Percentiles rank a stretch among this genome's conserved stretches.
Conservation (phyloP, 129 eudicot species). For the Gnaphalium uliginosum region DNA sequence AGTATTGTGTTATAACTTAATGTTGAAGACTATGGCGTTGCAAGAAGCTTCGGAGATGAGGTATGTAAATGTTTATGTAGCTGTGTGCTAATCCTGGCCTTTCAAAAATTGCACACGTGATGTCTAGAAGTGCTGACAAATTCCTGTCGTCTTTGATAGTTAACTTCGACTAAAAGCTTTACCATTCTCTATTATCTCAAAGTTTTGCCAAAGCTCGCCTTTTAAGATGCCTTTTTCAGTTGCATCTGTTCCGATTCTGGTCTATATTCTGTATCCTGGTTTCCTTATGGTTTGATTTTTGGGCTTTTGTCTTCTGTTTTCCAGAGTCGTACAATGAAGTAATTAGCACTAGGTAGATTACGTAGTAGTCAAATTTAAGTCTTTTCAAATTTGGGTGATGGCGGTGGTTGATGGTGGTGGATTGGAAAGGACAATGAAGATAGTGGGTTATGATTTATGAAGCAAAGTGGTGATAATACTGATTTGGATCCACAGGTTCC, state of each 20-base stretch:
- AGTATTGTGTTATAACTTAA: not conserved
- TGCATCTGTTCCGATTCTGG: not conserved
- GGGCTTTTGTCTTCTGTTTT: not conserved
- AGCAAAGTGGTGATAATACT: not conserved
- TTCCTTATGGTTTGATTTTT: not conserved
- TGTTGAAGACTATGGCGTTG: not conserved
- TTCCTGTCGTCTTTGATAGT: not conserved
- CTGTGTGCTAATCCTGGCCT: not conserved
- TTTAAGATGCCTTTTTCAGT: not conserved
- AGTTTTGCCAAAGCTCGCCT: not conserved
- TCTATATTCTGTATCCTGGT: not conserved
- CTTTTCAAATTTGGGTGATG: too few species aligned
- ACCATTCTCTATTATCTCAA: not conserved
- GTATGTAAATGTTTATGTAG: conserved; percentile 8
- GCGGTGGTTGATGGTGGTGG: not conserved
- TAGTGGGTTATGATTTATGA: not conserved
- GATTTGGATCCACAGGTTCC: not conserved
- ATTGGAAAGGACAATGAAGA: not conserved
- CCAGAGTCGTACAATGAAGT: too few species aligned
- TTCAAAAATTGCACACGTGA: not conserved
- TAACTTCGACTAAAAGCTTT: not conserved
- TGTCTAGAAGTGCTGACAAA: not conserved
- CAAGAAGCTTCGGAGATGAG: not conserved
- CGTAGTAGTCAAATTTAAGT: too few species aligned
- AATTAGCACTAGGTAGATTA: too few species aligned